Conservation (phyloP, 305 asterid species). For the Petunia hybrid region DNA sequence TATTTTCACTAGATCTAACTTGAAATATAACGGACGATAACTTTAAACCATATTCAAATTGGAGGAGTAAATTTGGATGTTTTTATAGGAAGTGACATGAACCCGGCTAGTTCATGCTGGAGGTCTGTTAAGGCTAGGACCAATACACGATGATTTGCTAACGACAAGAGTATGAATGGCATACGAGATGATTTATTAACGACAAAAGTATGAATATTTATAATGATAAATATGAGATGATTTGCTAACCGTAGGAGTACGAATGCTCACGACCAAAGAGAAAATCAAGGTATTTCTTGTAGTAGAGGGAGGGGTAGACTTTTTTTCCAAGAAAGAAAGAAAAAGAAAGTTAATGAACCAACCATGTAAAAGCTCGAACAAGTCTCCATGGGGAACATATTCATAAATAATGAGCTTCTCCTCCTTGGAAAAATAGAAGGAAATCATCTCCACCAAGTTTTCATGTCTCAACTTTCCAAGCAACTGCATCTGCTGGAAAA, state of each 20-base stretch:
- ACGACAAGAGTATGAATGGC: neutral
- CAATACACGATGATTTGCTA: neutral
- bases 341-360: slow-evolving; percentile 23
- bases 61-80: neutral
- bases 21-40: neutral
- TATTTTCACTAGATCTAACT: neutral
- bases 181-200: neutral
- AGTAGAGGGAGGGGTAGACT: neutral
- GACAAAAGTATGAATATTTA: neutral
- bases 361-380: slow-evolving; percentile 68
- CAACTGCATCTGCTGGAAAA: slow-evolving; percentile 57
- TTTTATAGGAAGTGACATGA: too few species aligned
- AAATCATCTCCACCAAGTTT: slow-evolving; percentile 56
- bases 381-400: slow-evolving; percentile 51
- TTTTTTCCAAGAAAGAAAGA: neutral
- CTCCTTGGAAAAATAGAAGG: slow-evolving; percentile 66
- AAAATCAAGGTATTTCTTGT: neutral
- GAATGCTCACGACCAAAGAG: neutral
- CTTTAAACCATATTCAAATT: neutral
- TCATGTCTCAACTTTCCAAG: slow-evolving; percentile 62
- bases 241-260: neutral
- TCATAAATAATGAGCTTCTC: slow-evolving; percentile 69
- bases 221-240: neutral
- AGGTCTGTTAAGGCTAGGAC: neutral
- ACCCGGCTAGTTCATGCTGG: neutral